Percentiles rank a stretch among this genome's conserved stretches.
These are phyloP conservation scores for Cryphonectria radicalis DNA, from an alignment of 2,329 filamentous ascomycete species.

Conservation along the genomic window DNA sequence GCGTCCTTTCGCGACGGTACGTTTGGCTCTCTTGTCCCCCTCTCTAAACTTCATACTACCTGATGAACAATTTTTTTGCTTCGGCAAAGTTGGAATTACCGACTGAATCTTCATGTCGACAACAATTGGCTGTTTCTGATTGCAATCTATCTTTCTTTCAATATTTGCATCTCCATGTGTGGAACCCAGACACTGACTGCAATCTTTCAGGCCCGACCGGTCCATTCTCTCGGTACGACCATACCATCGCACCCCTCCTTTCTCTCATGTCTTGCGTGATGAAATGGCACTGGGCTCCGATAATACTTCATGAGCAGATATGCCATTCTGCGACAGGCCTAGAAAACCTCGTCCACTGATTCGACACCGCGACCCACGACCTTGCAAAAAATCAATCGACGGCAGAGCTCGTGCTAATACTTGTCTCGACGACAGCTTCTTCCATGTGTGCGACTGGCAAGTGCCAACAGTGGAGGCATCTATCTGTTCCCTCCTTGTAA, in stretches of 20 bases:
- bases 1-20: constrained; percentile 30
- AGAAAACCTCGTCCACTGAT: constrained; percentile 99
- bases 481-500: background rate
- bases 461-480: background rate
- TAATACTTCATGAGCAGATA: constrained; percentile 73
- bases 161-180: constrained; percentile 30
- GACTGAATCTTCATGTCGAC: constrained; percentile 82
- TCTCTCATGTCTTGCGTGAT: constrained; percentile 61
- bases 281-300: constrained; percentile 99
- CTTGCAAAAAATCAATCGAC: background rate
- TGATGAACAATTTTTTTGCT: constrained; percentile 73
- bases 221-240: constrained; percentile 29
- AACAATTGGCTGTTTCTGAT: constrained; percentile 88
- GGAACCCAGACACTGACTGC: constrained; percentile 31
- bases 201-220: constrained; percentile 20
- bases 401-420: constrained; percentile 15
- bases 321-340: constrained; percentile 96
- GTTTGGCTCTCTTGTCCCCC: constrained; percentile 24
- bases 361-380: constrained; percentile 30
- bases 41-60: constrained; percentile 33
- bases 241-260: background rate
- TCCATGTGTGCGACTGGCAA: background rate
- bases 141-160: constrained; percentile 30
- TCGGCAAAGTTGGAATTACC: constrained; percentile 91
- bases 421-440: constrained; percentile 1